Evolutionary conservation across 805 yeast species (phyloP), one percentile per base, ranked within the genome.

Genomic region (Metschnikowia sp.): DNA sequence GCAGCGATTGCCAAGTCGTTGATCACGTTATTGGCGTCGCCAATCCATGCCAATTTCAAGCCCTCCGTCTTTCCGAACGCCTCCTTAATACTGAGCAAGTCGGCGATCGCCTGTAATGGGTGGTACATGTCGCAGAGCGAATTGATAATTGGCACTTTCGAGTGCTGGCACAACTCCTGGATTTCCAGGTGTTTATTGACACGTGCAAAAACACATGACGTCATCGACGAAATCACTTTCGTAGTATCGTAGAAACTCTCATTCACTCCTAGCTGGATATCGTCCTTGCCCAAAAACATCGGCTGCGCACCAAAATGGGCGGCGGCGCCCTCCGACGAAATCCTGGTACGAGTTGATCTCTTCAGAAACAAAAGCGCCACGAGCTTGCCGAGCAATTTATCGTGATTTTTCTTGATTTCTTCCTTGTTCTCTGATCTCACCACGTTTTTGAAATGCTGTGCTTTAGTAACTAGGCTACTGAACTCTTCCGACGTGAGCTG

Each of bases 161-260:
- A 88, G 63, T 88, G 82, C 59, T 84, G 71, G 44, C 90, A 83
- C 44, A 94, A 74, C 47, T 84, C 85, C 59, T 77, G 79, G 55
- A 94, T 91, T 50, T 92, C 97, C 22, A 80, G 74, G 61, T 94
- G 97, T 28, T 80, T 72, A 54, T 88, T 84, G 15, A 94, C 99
- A 62, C 99, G 83, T n/a, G 98, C 99, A 71, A 94, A 91, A 7
- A 94, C 82, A 53, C 96, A 86, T n/a, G 96, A 85, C 1, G 95
- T 88, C 99, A 94, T 94, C 2, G 97, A 90, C 11, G 96, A 86
- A 4, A 94, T 79, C 32, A 94, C 96, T 55, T 81, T 83, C 13
- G 96, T 78, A 2, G 97, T 86, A 66, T 94, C 99, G 59, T 86
- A 86, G 49, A 89, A 70, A 0, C 94, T 78, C 73, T 94, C 99